Evolutionary conservation across 306 rosid species (phyloP).

Genomic region (Herpetospermum pedunculosum): DNA sequence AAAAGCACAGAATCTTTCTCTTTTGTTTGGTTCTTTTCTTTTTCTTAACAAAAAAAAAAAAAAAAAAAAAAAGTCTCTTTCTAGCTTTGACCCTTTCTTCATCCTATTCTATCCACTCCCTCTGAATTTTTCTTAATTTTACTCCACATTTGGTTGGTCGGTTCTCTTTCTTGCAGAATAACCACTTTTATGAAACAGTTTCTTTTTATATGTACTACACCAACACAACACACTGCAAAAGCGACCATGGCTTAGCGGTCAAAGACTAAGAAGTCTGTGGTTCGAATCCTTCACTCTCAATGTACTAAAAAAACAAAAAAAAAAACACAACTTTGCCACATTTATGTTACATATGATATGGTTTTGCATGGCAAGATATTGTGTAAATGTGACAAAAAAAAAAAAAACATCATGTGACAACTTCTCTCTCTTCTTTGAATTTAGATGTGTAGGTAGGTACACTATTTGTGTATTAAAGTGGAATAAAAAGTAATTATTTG

Average conservation of each 20-base stretch:
- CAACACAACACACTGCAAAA: no score
- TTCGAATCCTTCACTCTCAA: no score
- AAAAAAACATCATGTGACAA: not conserved
- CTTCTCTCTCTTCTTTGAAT: not conserved
- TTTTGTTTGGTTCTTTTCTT: not conserved
- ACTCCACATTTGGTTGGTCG: not conserved
- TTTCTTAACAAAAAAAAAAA: not conserved
- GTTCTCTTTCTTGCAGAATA: not conserved
- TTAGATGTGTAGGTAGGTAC: not conserved
- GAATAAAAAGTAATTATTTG: slow-evolving; percentile 1
- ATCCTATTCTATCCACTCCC: not conserved
- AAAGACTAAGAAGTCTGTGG: no score
- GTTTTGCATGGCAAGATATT: slow-evolving; percentile 7
- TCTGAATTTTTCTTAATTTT: not conserved
- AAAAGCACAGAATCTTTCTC: slow-evolving; percentile 48
- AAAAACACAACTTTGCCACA: not conserved
- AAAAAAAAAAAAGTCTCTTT: not conserved
- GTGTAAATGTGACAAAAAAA: no score
- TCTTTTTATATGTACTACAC: not conserved
- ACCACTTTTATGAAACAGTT: not conserved
- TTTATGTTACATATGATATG: not conserved
- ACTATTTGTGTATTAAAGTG: not conserved
- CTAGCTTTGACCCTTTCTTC: slow-evolving; percentile 2
- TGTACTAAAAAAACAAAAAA: no score
- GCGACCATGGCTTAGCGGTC: no score